Evolutionary conservation across 192 early-diverging fungal genomes (phyloP).

Genomic region (Tieghemiomyces parasiticus): DNA sequence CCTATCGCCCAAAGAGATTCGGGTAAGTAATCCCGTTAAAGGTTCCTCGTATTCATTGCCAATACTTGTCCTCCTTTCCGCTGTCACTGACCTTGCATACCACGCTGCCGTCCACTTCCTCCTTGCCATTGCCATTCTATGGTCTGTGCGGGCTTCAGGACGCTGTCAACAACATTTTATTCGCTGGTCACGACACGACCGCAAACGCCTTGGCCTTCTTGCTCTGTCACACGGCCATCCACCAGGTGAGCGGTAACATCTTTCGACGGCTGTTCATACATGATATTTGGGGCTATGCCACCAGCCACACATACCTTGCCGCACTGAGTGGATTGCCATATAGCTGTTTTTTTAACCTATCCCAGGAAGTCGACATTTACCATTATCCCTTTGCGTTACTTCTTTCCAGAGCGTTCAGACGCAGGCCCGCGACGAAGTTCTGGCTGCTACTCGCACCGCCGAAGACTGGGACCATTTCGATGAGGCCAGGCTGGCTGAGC

Average conservation of each 20-base stretch:
- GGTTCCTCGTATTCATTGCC: not conserved
- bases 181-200: constrained; percentile 7
- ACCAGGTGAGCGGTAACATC: not conserved
- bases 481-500: not conserved
- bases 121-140: not conserved
- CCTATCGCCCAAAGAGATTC: not conserved
- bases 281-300: not conserved
- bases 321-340: not conserved
- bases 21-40: not conserved
- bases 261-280: not conserved
- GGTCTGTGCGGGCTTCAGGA: not conserved
- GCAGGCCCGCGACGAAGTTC: not conserved
- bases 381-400: not conserved
- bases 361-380: no score
- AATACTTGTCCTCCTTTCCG: not conserved
- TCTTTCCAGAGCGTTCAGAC: not conserved
- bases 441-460: not conserved
- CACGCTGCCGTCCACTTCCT: not conserved
- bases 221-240: not conserved
- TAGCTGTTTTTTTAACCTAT: not conserved
- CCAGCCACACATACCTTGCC: not conserved
- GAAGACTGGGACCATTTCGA: not conserved
- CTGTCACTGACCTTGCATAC: not conserved
- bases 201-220: constrained; percentile 2
- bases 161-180: constrained; percentile 2